Base-by-base conservation (phyloP, 2,329 filamentous ascomycete species). In the Alternaria dauci region DNA sequence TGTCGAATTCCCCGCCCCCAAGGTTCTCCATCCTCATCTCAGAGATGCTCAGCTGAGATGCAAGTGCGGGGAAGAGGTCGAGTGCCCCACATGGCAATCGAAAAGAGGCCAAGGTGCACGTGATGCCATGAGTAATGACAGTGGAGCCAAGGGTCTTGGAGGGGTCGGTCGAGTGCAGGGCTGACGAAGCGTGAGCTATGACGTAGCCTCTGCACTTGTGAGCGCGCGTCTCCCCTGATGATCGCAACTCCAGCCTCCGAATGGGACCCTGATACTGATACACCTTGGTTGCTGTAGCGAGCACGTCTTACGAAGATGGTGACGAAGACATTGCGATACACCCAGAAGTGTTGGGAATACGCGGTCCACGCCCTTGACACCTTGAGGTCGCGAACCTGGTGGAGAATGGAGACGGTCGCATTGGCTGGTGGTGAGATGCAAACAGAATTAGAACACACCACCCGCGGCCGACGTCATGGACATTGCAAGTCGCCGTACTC, bases 41-140 rank as follows among this genome's bases (percentile, higher is more conserved):
- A 39, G 36, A 54, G 32, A 51, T 16, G 18, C 46, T 44, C 50
- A 44, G 42, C 46, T 50, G 38, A 38, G 34, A 30, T 57, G 57
- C 34, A 58, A 23, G 44, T 69, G 66, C 64, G 66, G 66, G 64
- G 66, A 65, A 67, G 44, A 55, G 32, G 26, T 46, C 46, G 36
- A 52, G 38, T 57, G 64, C 64, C 66, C 66, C 66, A 69, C 66
- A 67, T 55, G 48, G 39, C 20, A 44, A 20, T 53, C 53, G 55
- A 53, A 56, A 46, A 16, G 12, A 20, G 16, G 18, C 9, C 5
- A 16, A 6, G 5, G 4, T 25, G 46, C 54, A 66, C 65, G 61
- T 64, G 63, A 60, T 43, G 14, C 16, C 5, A 16, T 46, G 55
- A 58, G 50, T 61, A 38, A 51, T 42, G 50, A 16, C 8, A 54